These are phyloP conservation scores for Martensiomyces pterosporus DNA, from an alignment of 192 early-diverging fungal genomes.

Conservation along the genomic window DNA sequence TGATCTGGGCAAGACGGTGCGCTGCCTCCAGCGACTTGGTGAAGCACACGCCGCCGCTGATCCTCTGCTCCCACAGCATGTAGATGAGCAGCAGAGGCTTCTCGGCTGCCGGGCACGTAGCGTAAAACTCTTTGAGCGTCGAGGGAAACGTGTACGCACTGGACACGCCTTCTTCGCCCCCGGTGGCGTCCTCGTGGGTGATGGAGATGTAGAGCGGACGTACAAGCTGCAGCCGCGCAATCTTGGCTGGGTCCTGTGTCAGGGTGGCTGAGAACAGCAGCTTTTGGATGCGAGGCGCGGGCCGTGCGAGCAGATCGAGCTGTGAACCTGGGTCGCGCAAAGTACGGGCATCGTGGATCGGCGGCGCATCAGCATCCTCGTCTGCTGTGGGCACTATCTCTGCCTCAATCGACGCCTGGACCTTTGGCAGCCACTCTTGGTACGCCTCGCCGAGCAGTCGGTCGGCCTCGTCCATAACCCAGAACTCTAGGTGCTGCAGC, in stretches of 20 bases:
- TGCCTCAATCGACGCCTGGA: conserved; percentile 55
- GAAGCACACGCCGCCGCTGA: conserved; percentile 74
- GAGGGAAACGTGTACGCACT: conserved; percentile 51
- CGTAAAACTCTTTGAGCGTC: conserved; percentile 68
- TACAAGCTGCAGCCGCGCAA: conserved; percentile 75
- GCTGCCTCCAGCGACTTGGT: conserved; percentile 89
- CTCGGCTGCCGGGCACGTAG: conserved; percentile 56
- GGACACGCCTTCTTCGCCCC: conserved; percentile 13
- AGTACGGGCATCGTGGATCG: conserved; percentile 18
- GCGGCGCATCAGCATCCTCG: background rate
- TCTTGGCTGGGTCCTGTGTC: conserved; percentile 88
- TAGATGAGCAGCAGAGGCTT: conserved; percentile 87
- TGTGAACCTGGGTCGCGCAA: conserved; percentile 5
- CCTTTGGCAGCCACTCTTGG: conserved; percentile 84
- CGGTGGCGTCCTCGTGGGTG: conserved; percentile 31
- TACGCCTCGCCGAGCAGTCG: conserved; percentile 86
- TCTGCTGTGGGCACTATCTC: background rate
- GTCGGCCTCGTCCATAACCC: conserved; percentile 96
- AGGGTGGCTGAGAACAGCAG: conserved; percentile 95
- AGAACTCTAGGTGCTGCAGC: conserved; percentile 84
- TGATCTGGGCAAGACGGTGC: conserved; percentile 70
- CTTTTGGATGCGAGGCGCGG: conserved; percentile 69
- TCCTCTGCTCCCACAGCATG: conserved; percentile 60
- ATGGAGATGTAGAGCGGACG: conserved; percentile 79
- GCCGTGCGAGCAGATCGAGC: conserved; percentile 23